Evolutionary conservation across 441 rosid species (phyloP).

Genomic region (Adansonia grandidieri): DNA sequence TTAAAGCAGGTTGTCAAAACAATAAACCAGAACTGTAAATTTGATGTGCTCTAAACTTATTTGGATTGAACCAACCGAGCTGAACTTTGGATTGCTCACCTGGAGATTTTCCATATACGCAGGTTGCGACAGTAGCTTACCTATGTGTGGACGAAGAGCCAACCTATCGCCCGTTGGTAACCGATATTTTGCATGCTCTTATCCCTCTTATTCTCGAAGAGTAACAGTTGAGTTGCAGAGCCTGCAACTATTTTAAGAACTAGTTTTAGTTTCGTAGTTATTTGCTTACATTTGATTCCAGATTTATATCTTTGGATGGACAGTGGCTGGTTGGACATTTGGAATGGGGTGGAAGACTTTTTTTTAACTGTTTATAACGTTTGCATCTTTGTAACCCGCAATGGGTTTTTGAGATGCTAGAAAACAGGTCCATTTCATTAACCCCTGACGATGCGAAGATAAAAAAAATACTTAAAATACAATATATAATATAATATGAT

Average conservation of each 20-base stretch:
- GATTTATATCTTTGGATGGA: neutral
- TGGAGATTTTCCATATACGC: neutral
- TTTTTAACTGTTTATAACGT: neutral
- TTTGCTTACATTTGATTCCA: neutral
- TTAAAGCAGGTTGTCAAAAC: conserved; percentile 8
- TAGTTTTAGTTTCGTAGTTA: neutral
- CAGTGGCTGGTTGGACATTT: neutral
- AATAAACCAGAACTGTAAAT: neutral
- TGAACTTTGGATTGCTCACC: no score
- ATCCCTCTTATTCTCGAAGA: neutral
- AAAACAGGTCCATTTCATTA: neutral
- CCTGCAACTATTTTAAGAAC: neutral
- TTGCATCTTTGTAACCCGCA: neutral
- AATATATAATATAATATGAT: no score
- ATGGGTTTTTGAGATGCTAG: neutral
- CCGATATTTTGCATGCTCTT: neutral
- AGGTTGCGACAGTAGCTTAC: neutral
- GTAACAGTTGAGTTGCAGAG: neutral
- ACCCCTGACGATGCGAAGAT: neutral
- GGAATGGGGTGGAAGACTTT: neutral
- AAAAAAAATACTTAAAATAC: no score
- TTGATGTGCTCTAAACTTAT: neutral
- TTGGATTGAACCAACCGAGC: neutral
- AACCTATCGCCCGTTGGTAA: neutral
- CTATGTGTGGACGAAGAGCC: neutral